Conservation (phyloP, 2,329 filamentous ascomycete genomes). For the Zymoseptoria brevis region DNA sequence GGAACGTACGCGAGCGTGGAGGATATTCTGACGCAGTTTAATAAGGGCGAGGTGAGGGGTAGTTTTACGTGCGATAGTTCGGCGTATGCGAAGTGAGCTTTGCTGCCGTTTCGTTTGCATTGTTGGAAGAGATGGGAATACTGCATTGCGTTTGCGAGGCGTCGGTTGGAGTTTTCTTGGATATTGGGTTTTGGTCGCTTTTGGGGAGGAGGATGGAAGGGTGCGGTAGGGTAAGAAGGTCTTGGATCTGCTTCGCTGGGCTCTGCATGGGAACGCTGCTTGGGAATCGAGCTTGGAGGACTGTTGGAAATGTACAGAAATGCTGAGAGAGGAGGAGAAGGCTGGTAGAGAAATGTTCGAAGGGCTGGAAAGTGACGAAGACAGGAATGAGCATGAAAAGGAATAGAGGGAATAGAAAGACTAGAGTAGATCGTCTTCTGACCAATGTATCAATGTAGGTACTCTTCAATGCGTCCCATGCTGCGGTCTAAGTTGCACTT, state of each 20-base stretch:
- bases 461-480: too few species aligned
- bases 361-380: not conserved
- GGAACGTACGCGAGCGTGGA: slow-evolving; percentile 40
- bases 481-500: too few species aligned
- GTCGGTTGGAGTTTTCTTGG: not conserved
- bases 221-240: not conserved
- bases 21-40: slow-evolving; percentile 38
- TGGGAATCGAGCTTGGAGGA: not conserved
- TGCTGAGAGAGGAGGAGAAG: not conserved
- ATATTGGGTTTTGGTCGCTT: not conserved
- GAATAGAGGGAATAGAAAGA: too few species aligned
- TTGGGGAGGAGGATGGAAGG: not conserved
- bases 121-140: not conserved
- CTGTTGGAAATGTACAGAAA: not conserved
- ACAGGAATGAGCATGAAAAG: not conserved
- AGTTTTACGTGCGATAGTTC: slow-evolving; percentile 34
- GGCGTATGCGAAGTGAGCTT: slow-evolving; percentile 12
- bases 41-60: slow-evolving; percentile 30
- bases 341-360: not conserved
- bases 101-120: not conserved
- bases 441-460: too few species aligned
- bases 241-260: not conserved
- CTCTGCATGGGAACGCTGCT: not conserved
- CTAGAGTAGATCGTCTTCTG: too few species aligned
- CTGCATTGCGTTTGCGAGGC: not conserved